A percentile compares a stretch with the other conserved stretches of the same genome.
Evolutionary conservation across 768 basidiomycete genomes (phyloP).

Genomic region (Amanita inopinata): DNA sequence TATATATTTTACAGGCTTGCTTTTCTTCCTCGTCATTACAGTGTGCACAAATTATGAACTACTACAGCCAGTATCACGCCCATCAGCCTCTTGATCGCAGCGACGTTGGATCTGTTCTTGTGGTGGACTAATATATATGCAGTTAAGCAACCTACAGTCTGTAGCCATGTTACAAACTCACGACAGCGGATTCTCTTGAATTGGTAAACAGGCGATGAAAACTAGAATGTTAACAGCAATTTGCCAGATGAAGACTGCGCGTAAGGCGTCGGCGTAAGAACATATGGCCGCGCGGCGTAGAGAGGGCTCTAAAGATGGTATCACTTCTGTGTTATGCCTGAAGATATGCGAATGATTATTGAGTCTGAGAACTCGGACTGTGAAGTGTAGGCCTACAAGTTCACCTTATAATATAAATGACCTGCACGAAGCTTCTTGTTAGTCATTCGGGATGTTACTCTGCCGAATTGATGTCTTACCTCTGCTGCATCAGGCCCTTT

Average conservation of each 20-base stretch:
- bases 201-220: slow-evolving; percentile 62
- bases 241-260: slow-evolving; percentile 77
- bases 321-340: slow-evolving; percentile 66
- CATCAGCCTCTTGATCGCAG: slow-evolving; percentile 19
- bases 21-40: too few species aligned
- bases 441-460: slow-evolving; percentile 3
- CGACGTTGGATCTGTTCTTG: too few species aligned
- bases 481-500: slow-evolving; percentile 63
- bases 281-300: slow-evolving; percentile 54
- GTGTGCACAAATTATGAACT: too few species aligned
- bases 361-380: not conserved
- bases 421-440: slow-evolving; percentile 28
- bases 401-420: slow-evolving; percentile 65
- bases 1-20: not conserved
- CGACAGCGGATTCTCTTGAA: slow-evolving; percentile 66
- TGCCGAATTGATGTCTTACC: slow-evolving; percentile 33
- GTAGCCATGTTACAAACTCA: slow-evolving; percentile 18
- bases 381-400: slow-evolving; percentile 9
- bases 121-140: slow-evolving; percentile 39
- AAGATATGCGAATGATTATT: slow-evolving; percentile 3
- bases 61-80: slow-evolving; percentile 12
- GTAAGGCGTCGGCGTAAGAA: slow-evolving; percentile 73
- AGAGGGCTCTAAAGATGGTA: slow-evolving; percentile 50
- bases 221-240: slow-evolving; percentile 54
- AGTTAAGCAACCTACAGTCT: slow-evolving; percentile 6